These are phyloP conservation scores for Phyllosticta paracitricarpa DNA, from an alignment of 2,329 filamentous ascomycete genomes.

Conservation along the genomic window DNA sequence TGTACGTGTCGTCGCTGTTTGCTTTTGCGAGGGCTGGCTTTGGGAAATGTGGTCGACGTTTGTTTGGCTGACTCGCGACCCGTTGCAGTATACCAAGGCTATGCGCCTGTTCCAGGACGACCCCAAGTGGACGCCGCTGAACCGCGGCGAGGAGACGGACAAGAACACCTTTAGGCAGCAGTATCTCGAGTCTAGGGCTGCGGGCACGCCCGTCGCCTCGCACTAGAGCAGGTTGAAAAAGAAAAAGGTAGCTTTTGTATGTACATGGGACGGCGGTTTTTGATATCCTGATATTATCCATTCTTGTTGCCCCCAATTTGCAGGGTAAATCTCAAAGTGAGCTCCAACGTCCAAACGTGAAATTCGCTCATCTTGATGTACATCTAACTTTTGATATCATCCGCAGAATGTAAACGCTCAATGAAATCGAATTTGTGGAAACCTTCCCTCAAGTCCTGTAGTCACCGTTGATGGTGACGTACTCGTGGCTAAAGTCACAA, in stretches of 20 bases:
- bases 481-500: constrained; percentile 80
- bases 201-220: not conserved
- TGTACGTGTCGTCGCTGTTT: constrained; percentile 44
- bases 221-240: not conserved
- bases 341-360: not conserved
- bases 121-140: constrained; percentile 94
- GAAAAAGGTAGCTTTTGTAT: not conserved
- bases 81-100: constrained; percentile 73
- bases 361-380: not conserved
- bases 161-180: constrained; percentile 66
- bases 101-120: constrained; percentile 98
- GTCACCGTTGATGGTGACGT: constrained; percentile 60
- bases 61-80: not conserved
- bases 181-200: constrained; percentile 47
- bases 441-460: constrained; percentile 46
- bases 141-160: constrained; percentile 69
- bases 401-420: not conserved
- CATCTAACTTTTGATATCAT: not conserved
- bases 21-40: not conserved
- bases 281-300: not conserved
- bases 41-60: not conserved
- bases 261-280: not conserved
- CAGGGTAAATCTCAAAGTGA: not conserved
- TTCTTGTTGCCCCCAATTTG: not conserved
- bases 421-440: not conserved